Percentiles rank a stretch among this genome's conserved stretches.
Conservation (phyloP, 1,284 basidiomycete species). For the Polyporus tsugae region DNA sequence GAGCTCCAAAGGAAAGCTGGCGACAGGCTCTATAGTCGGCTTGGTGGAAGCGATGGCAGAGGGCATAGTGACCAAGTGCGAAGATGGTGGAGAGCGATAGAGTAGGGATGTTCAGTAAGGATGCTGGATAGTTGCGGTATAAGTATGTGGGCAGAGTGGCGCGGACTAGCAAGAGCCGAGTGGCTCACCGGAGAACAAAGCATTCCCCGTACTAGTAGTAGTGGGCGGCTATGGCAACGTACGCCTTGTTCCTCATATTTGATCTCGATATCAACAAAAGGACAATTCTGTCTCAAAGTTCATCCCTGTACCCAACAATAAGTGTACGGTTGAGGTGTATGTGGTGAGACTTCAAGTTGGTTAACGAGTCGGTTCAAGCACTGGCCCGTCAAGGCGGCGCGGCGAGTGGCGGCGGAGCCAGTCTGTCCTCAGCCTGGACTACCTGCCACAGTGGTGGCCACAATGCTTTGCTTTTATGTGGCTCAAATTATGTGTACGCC, state of each 20-base stretch:
- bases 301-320: no score
- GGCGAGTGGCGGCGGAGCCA: no score
- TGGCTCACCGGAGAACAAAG: slow-evolving; percentile 12
- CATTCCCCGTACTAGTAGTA: no score
- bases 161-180: slow-evolving; percentile 1
- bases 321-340: no score
- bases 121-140: background rate
- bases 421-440: no score
- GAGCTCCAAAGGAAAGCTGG: background rate
- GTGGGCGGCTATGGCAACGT: background rate
- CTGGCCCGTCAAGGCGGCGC: no score
- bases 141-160: background rate
- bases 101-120: slow-evolving; percentile 10
- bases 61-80: slow-evolving; percentile 4
- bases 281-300: background rate
- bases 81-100: slow-evolving; percentile 3
- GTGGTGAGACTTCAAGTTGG: no score
- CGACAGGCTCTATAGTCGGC: background rate
- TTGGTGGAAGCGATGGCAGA: slow-evolving; percentile 2
- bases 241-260: background rate
- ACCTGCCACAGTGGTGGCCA: no score
- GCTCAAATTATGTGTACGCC: no score
- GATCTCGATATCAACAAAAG: background rate
- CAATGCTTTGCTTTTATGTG: no score
- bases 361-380: no score